These are phyloP conservation scores for Suhomyces prunicola DNA, from an alignment of 805 yeast species.

Conservation along the genomic window DNA sequence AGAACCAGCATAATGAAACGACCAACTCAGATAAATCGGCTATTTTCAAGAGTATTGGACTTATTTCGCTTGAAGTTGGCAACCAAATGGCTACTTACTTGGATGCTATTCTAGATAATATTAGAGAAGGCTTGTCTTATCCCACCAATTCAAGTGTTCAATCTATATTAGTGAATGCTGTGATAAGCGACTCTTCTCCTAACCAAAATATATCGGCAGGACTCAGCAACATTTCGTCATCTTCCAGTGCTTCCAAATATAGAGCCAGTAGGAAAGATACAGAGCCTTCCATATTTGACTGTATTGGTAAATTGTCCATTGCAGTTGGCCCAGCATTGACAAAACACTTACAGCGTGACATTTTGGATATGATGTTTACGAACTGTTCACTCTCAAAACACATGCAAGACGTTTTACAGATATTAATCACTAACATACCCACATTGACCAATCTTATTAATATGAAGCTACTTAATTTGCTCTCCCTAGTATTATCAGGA, in stretches of 20 bases:
- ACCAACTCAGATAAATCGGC: slow-evolving; percentile 62
- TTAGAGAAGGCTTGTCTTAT: slow-evolving; percentile 68
- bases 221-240: slow-evolving; percentile 22
- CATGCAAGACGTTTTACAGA: slow-evolving; percentile 70
- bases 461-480: slow-evolving; percentile 62
- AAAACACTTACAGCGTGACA: slow-evolving; percentile 78
- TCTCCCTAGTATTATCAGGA: slow-evolving; percentile 79
- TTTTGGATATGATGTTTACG: slow-evolving; percentile 68
- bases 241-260: slow-evolving; percentile 46
- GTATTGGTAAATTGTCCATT: slow-evolving; percentile 78
- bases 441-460: slow-evolving; percentile 73
- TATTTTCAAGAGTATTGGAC: slow-evolving; percentile 78
- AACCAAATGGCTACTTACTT: slow-evolving; percentile 83
- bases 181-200: slow-evolving; percentile 21
- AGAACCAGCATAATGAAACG: slow-evolving; percentile 36
- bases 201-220: slow-evolving; percentile 14
- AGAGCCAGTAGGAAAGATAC: slow-evolving; percentile 62
- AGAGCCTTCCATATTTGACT: slow-evolving; percentile 83
- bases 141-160: slow-evolving; percentile 36
- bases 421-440: slow-evolving; percentile 70
- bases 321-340: slow-evolving; percentile 94
- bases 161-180: slow-evolving; percentile 40
- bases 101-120: slow-evolving; percentile 80
- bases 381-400: slow-evolving; percentile 81
- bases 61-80: slow-evolving; percentile 74